Base-by-base conservation (phyloP, 306 rosid genomes). In the Echinosophora koreensis region DNA sequence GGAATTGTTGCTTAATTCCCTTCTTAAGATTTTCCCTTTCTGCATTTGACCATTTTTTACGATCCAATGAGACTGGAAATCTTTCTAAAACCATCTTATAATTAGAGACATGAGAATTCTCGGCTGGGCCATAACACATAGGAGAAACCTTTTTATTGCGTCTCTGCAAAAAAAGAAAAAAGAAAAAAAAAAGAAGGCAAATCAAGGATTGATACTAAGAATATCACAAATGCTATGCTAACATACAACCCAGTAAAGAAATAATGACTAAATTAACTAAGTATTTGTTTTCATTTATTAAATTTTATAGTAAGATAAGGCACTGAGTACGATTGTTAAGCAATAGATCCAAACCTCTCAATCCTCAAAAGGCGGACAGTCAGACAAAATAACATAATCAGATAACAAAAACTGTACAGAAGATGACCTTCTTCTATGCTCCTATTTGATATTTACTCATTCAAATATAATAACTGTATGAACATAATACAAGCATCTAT, bases 1-100 rank as follows among this genome's bases (percentile, higher is more conserved):
- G 97, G 84, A 92, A 90, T 79, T 94, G 97, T 71, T 92, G 97
- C 80, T 79, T 90, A 82, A 95, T 88, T 78, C 97, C 98, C 87
- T 88, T 95, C 2, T 15, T 85, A 75, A 95, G 93, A 80, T 85
- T 90, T 77, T 87, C 77, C 81, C 44, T 90, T 78, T 92, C 97
- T 12, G 5, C 80, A 59, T 68, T 82, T 39, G 93, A 85, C 98
- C 98, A 95, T 38, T 80, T 90, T 83, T 90, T 95, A 32, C 84
- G 84, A 54, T 87, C 88, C 76, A 89, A 70, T 28, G 90, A 87
- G 16, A 77, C 84, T 0, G 96, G 91, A 75, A 83, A 90, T 80
- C 84, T 87, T 61, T 86, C 82, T 77, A 86, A 77, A 56, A 89
- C 91, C 90, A 73, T 88, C 83, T 63, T 95, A 85, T 89, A 92